These are phyloP conservation scores for Fusarium tjaetaba DNA, from an alignment of 2,329 filamentous ascomycete species.

Conservation along the genomic window DNA sequence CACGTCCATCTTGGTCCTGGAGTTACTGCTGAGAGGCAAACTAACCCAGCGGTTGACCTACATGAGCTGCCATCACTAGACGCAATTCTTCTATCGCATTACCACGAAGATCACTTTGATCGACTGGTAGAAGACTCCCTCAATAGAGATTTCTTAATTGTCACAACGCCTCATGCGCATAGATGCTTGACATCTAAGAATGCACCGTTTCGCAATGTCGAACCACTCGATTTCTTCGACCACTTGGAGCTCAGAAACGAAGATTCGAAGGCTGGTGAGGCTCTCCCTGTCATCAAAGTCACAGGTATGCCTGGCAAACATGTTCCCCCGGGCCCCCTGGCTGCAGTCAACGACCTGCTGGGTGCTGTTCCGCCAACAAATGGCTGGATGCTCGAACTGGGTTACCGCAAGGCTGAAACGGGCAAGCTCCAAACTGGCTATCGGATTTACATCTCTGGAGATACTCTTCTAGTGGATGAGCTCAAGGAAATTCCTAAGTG, in stretches of 20 bases:
- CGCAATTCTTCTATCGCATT: constrained; percentile 69
- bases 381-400: constrained; percentile 73
- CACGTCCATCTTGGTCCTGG: constrained; percentile 74
- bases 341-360: constrained; percentile 52
- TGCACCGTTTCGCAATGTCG: constrained; percentile 65
- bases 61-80: constrained; percentile 69
- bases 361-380: constrained; percentile 69
- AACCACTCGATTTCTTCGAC: constrained; percentile 66
- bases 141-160: constrained; percentile 65
- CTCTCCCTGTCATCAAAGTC: constrained; percentile 56
- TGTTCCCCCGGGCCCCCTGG: constrained; percentile 54
- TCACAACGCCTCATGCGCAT: constrained; percentile 71
- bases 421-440: constrained; percentile 58
- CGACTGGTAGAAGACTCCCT: constrained; percentile 51
- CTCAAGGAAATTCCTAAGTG: constrained; percentile 67
- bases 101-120: constrained; percentile 65
- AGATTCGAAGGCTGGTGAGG: constrained; percentile 36
- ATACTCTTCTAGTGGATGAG: constrained; percentile 66
- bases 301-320: constrained; percentile 74
- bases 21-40: constrained; percentile 63
- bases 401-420: constrained; percentile 49
- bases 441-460: constrained; percentile 73
- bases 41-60: constrained; percentile 69
- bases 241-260: constrained; percentile 46
- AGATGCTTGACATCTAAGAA: constrained; percentile 56